A percentile compares a stretch with the other conserved stretches of the same genome.
phyloP scores from a whole-genome alignment of 148 eudicot species.

The Drosera capensis region DNA sequence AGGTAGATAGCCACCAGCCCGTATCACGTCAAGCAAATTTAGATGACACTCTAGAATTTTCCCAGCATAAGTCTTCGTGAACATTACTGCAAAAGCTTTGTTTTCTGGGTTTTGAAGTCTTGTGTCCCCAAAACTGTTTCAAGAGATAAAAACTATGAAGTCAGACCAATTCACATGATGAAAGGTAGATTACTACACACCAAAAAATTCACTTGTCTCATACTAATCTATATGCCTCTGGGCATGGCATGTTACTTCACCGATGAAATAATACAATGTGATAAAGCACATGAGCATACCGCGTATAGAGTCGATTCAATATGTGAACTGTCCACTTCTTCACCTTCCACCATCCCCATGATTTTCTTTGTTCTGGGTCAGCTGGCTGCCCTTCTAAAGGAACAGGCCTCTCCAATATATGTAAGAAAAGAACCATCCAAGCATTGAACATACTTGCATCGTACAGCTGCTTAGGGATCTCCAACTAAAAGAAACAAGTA shows the following conservation, averaged over 20 bases:
- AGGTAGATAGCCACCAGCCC: slow-evolving; percentile 90
- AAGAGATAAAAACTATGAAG: background rate
- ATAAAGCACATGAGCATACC: slow-evolving; percentile 27
- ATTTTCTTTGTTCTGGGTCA: slow-evolving; percentile 76
- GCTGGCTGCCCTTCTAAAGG: slow-evolving; percentile 81
- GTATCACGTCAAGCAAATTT: slow-evolving; percentile 77
- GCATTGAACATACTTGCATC: slow-evolving; percentile 83
- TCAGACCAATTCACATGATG: background rate
- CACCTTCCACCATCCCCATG: slow-evolving; percentile 99
- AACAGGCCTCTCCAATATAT: slow-evolving; percentile 89
- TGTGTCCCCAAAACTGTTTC: slow-evolving; percentile 74
- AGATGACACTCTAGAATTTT: slow-evolving; percentile 90
- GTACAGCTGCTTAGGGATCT: slow-evolving; percentile 84
- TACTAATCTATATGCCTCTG: too few species aligned
- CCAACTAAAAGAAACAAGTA: slow-evolving; percentile 45
- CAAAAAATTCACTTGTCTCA: background rate
- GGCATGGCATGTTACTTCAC: background rate
- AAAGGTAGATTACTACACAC: too few species aligned
- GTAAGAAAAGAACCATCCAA: slow-evolving; percentile 92
- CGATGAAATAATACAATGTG: background rate
- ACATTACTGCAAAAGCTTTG: slow-evolving; percentile 85
- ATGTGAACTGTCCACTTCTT: slow-evolving; percentile 99
- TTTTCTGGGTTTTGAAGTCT: slow-evolving; percentile 91
- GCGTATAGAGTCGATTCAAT: slow-evolving; percentile 79
- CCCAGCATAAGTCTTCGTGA: slow-evolving; percentile 90